phyloP scores from a whole-genome alignment of 2,329 filamentous ascomycete species.

The Periconia macrospinosa region DNA sequence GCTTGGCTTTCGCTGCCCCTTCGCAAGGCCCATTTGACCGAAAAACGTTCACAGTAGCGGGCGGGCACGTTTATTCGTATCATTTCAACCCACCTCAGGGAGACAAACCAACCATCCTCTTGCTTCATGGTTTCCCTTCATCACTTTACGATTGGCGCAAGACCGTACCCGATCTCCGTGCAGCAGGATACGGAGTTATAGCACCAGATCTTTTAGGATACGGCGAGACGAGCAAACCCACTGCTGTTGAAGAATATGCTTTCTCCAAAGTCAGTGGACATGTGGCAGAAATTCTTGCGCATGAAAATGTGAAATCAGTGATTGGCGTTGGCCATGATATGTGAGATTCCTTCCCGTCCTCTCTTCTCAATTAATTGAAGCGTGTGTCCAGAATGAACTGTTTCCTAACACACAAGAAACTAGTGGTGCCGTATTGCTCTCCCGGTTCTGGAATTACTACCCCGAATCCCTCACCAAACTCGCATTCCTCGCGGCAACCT shows the following conservation, averaged over 20 bases:
- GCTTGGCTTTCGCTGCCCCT: not conserved
- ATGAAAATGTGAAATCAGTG: slow-evolving; percentile 1
- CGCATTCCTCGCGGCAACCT: not conserved
- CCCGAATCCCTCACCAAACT: not conserved
- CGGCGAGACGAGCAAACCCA: slow-evolving; percentile 54
- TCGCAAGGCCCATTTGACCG: not conserved
- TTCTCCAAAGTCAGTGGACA: slow-evolving; percentile 1
- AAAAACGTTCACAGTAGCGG: not conserved
- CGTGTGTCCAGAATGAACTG: no score
- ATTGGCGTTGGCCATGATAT: slow-evolving; percentile 14
- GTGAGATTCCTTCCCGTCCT: not conserved
- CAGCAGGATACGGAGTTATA: slow-evolving; percentile 61
- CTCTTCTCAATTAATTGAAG: not conserved
- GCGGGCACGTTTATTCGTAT: not conserved
- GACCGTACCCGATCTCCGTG: slow-evolving; percentile 57
- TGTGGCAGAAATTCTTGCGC: slow-evolving; percentile 3
- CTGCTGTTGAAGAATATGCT: slow-evolving; percentile 9
- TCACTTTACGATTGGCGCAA: slow-evolving; percentile 67
- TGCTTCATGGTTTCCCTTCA: slow-evolving; percentile 67
- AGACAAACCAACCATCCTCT: slow-evolving; percentile 49
- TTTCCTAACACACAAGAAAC: no score
- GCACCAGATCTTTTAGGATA: slow-evolving; percentile 67
- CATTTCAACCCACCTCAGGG: not conserved
- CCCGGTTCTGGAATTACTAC: not conserved
- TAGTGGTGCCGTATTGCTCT: not conserved